Percentiles rank a stretch among this genome's conserved stretches.
Evolutionary conservation across 176 grass and related monocot genomes (phyloP).

Genomic region (Bothriochloa decipiens): DNA sequence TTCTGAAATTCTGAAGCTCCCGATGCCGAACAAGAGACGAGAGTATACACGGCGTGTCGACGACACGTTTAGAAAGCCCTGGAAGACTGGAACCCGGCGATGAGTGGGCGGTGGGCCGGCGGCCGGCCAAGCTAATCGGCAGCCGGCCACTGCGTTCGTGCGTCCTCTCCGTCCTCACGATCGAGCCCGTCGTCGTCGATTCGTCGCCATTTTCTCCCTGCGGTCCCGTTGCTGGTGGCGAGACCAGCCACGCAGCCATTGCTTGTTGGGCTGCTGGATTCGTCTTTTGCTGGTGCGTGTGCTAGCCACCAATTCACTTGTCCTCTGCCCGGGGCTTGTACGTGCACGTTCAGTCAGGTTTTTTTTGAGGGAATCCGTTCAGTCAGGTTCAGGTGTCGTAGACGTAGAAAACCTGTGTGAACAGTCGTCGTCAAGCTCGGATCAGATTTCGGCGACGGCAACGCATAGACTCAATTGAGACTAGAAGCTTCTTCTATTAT

Average conservation of each 20-base stretch:
- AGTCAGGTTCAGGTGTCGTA: background rate
- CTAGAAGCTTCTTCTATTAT: background rate
- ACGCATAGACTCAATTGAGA: background rate
- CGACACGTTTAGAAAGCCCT: background rate
- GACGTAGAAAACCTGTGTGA: background rate
- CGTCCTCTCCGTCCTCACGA: background rate
- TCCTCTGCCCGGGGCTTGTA: background rate
- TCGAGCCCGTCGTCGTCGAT: background rate
- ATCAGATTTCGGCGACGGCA: background rate
- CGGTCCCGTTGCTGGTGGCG: background rate
- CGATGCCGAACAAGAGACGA: background rate
- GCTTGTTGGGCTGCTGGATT: too few species aligned
- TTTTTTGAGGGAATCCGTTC: too few species aligned
- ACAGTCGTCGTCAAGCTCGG: background rate
- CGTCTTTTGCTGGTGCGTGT: background rate
- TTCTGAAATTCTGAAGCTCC: background rate
- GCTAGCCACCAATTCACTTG: background rate
- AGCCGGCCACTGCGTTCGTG: background rate
- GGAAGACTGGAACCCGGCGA: background rate
- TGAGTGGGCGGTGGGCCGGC: background rate
- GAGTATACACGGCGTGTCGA: background rate
- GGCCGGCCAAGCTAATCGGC: background rate
- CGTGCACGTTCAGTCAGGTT: background rate
- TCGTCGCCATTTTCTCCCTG: background rate
- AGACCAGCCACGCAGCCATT: background rate